Conservation (phyloP, 192 early-diverging fungal genomes). For the Linnemannia hyalina region DNA sequence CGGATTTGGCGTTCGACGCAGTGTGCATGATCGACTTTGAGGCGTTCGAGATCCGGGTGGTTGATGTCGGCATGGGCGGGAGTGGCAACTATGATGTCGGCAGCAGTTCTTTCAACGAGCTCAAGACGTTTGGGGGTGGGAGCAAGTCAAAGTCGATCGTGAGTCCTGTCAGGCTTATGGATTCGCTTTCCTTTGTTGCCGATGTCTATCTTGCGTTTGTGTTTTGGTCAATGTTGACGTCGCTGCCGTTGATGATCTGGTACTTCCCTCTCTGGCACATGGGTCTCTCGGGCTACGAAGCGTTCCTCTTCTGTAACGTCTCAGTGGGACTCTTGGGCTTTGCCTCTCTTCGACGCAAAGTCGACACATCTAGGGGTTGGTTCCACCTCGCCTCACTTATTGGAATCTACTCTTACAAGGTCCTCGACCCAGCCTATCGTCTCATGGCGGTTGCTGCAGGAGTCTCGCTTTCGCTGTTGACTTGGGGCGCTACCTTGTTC, state of each 20-base stretch:
- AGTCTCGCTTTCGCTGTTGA: slow-evolving; percentile 63
- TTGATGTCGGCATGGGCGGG: slow-evolving; percentile 41
- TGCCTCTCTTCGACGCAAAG: slow-evolving; percentile 54
- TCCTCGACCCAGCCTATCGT: slow-evolving; percentile 64
- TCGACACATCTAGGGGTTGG: slow-evolving; percentile 62
- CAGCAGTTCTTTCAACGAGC: neutral
- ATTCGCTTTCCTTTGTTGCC: slow-evolving; percentile 57
- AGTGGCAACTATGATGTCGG: neutral
- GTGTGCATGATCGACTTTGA: slow-evolving; percentile 76
- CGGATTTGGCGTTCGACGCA: slow-evolving; percentile 78
- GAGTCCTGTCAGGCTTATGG: neutral
- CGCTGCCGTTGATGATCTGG: slow-evolving; percentile 74
- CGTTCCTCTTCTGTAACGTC: slow-evolving; percentile 70
- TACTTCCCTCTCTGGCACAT: slow-evolving; percentile 87
- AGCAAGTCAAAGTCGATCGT: neutral
- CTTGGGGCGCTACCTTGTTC: slow-evolving; percentile 67
- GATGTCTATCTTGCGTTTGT: slow-evolving; percentile 77
- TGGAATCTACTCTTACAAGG: slow-evolving; percentile 70
- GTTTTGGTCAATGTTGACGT: slow-evolving; percentile 82
- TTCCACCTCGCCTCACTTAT: slow-evolving; percentile 68
- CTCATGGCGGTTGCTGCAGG: slow-evolving; percentile 68
- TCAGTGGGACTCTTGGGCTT: slow-evolving; percentile 70
- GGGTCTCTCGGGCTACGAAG: slow-evolving; percentile 83
- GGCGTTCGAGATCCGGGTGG: slow-evolving; percentile 57
- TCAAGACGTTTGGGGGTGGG: slow-evolving; percentile 11